Evolutionary conservation across 2,329 filamentous ascomycete species (phyloP).

Genomic region (Epichloe glyceriae): DNA sequence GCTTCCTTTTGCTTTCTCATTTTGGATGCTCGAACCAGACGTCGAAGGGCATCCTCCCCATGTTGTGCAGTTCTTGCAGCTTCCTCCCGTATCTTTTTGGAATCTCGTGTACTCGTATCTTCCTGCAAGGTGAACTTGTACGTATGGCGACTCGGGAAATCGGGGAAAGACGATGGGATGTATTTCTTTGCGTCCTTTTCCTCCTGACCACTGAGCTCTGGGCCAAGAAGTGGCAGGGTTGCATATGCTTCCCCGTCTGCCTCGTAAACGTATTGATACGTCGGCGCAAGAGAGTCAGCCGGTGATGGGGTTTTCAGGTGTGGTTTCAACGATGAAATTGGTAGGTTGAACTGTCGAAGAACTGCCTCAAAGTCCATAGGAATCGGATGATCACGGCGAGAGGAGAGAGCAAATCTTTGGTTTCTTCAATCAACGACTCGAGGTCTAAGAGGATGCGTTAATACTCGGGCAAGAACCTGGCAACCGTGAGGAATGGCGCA

Average conservation of each 20-base stretch:
- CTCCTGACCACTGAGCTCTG: constrained; percentile 43
- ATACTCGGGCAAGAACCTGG: background rate
- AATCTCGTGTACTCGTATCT: constrained; percentile 32
- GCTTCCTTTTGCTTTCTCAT: constrained; percentile 53
- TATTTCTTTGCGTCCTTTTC: constrained; percentile 44
- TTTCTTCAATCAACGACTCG: constrained; percentile 32
- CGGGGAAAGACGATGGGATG: constrained; percentile 46
- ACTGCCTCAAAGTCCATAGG: constrained; percentile 45
- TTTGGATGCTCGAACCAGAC: constrained; percentile 48
- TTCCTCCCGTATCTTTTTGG: constrained; percentile 45
- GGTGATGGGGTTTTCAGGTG: constrained; percentile 43
- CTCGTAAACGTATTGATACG: constrained; percentile 24
- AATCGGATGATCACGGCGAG: constrained; percentile 39
- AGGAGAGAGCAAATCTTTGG: constrained; percentile 33
- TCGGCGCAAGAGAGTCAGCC: constrained; percentile 23
- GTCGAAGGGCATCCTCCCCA: constrained; percentile 47
- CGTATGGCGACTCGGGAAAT: constrained; percentile 51
- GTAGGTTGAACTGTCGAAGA: constrained; percentile 38
- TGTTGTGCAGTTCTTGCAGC: constrained; percentile 47
- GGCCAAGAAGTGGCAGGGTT: constrained; percentile 32
- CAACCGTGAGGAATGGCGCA: background rate
- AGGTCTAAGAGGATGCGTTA: constrained; percentile 29
- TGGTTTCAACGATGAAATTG: constrained; percentile 37
- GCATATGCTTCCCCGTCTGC: constrained; percentile 27
- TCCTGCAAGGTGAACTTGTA: constrained; percentile 46